Evolutionary conservation across 2,329 filamentous ascomycete species (phyloP), one percentile per base, ranked within the genome.

Genomic region (Hymenoscyphus fraxineus): DNA sequence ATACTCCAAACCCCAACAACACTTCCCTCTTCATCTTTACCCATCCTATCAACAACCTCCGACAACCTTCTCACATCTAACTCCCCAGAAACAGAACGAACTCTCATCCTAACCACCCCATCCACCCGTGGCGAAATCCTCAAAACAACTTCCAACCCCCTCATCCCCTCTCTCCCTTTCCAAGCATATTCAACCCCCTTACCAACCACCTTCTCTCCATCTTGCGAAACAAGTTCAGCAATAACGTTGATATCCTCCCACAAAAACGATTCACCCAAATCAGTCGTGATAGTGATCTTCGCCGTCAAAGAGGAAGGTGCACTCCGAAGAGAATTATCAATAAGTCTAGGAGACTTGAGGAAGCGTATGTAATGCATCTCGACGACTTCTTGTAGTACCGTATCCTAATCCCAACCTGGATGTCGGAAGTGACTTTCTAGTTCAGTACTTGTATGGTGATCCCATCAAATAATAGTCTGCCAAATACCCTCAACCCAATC

Each of bases 291-390:
- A 47, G 87, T 88, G 65, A 90, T 78, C 38, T 74, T 73, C 86
- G 78, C 58, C 81, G 77, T 65, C 78, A 82, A 63, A 16, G 40
- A 32, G 15, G 54, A 57, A 31, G 58, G 40, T 38, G 38, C 58
- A 44, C 35, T 60, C 61, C 61, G 47, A 22, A 77, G 64, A 76
- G 41, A 35, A 40, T 74, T 54, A 74, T 80, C 79, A 57, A 75
- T 72, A 41, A 79, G 71, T 62, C 77, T 77, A 10, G 88, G 88
- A 1, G 84, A 78, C 71, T 90, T 90, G 69, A 91, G 80, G 70
- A 90, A 89, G 66, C 88, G 87, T 71, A 91, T 80, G 74, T 88
- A 89, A 68, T 85, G 81, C 83, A 85, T 85, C 22, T 35, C 54
- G 38, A 10, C 35, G 38, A 15, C 10, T n/a, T 19, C 32, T 58